Evolutionary conservation across 2,329 filamentous ascomycete genomes (phyloP).

Genomic region (Microdochium paspali): DNA sequence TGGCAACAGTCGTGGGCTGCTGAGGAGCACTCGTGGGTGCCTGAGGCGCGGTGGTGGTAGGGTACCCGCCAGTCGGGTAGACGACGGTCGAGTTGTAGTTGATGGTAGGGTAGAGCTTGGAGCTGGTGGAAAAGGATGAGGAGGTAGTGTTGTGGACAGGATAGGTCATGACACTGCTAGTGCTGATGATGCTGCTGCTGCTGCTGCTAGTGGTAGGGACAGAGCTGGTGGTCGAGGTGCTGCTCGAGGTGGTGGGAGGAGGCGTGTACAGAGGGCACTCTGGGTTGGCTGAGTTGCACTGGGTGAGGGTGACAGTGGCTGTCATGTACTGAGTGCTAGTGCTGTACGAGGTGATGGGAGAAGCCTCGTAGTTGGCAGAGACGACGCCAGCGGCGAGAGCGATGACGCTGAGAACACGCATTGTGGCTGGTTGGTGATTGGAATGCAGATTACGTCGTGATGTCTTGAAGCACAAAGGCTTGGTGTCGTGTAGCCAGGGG

Average conservation of each 20-base stretch:
- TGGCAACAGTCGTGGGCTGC: constrained; percentile 5
- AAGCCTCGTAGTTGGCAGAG: constrained; percentile 15
- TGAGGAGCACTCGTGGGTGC: constrained; percentile 7
- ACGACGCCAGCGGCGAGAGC: constrained; percentile 16
- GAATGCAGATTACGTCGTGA: background rate
- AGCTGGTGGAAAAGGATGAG: too few species aligned
- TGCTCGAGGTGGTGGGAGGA: constrained; percentile 8
- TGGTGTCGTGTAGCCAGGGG: background rate
- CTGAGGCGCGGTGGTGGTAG: constrained; percentile 7
- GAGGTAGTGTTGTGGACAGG: constrained; percentile 3
- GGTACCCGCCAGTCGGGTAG: constrained; percentile 5
- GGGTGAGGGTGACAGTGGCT: constrained; percentile 17
- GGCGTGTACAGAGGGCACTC: constrained; percentile 18
- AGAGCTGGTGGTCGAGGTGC: constrained; percentile 7
- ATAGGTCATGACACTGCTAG: constrained; percentile 2
- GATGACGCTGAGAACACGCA: constrained; percentile 16
- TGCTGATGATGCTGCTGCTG: constrained; percentile 4
- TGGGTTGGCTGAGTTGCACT: constrained; percentile 17
- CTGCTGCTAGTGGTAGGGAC: constrained; percentile 5
- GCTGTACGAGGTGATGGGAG: constrained; percentile 4
- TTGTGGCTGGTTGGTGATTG: constrained; percentile 8
- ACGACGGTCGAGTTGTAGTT: constrained; percentile 2
- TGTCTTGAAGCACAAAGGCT: background rate
- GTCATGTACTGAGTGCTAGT: constrained; percentile 18
- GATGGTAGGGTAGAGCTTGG: constrained; percentile 1